phyloP scores from a whole-genome alignment of 495 filamentous ascomycete species.

The Aspergillus saccharolyticus region DNA sequence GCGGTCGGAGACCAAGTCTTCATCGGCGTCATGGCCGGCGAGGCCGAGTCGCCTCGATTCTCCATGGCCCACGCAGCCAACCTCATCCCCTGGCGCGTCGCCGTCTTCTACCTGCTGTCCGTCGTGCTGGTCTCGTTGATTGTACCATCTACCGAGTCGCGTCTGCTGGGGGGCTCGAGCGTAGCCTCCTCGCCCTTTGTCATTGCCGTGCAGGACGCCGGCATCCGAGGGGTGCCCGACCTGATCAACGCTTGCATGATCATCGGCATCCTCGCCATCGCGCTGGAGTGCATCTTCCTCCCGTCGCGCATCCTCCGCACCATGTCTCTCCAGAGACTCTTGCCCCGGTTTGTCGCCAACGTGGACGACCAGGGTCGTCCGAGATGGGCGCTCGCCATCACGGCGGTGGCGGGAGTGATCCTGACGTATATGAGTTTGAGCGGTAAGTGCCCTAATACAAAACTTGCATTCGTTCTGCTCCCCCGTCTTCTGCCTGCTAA shows the following conservation, averaged over 20 bases:
- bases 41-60: slow-evolving; percentile 24
- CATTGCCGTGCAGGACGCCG: slow-evolving; percentile 8
- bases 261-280: slow-evolving; percentile 6
- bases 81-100: slow-evolving; percentile 24
- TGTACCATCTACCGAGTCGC: slow-evolving; percentile 4
- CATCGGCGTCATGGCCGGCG: slow-evolving; percentile 23
- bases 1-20: slow-evolving; percentile 26
- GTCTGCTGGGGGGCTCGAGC: slow-evolving; percentile 10
- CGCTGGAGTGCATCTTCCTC: slow-evolving; percentile 11
- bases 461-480: too few relatives aligned
- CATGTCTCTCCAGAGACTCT: slow-evolving; percentile 7
- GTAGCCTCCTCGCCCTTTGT: slow-evolving; percentile 11
- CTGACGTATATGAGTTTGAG: slow-evolving; percentile 13
- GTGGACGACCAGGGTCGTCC: slow-evolving; percentile 10
- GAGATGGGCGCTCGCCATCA: slow-evolving; percentile 8
- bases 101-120: slow-evolving; percentile 8
- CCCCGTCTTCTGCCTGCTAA: too few relatives aligned
- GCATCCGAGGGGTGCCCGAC: slow-evolving; percentile 8
- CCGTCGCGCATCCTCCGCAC: slow-evolving; percentile 10
- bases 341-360: slow-evolving; percentile 8
- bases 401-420: neutral
- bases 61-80: slow-evolving; percentile 28
- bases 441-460: too few relatives aligned
- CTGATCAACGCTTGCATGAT: slow-evolving; percentile 12
- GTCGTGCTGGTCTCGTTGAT: slow-evolving; percentile 6